These are phyloP conservation scores for Cladorrhinum samala DNA, from an alignment of 495 filamentous ascomycete species.

Conservation along the genomic window DNA sequence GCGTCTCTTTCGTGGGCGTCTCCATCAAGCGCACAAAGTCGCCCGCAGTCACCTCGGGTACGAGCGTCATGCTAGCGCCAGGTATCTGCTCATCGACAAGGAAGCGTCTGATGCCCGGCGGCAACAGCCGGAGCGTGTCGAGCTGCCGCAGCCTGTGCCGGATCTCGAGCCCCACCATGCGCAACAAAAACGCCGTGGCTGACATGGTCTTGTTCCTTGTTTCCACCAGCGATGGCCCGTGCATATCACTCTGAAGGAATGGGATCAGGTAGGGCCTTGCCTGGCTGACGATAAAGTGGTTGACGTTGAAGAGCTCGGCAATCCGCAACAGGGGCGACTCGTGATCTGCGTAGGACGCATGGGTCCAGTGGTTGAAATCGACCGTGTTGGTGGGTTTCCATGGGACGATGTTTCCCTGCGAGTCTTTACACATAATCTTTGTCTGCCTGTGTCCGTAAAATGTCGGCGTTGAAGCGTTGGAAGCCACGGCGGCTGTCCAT, in stretches of 20 bases:
- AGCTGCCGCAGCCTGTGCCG: conserved; percentile 78
- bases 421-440: conserved; percentile 75
- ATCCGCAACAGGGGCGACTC: conserved; percentile 79
- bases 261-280: conserved; percentile 77
- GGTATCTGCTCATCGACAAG: conserved; percentile 85
- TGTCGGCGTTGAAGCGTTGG: conserved; percentile 69
- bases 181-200: conserved; percentile 56
- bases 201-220: conserved; percentile 52
- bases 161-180: conserved; percentile 67
- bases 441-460: conserved; percentile 55
- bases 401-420: conserved; percentile 68
- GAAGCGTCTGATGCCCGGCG: conserved; percentile 62
- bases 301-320: conserved; percentile 89
- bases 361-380: conserved; percentile 63
- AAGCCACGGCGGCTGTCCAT: conserved; percentile 89
- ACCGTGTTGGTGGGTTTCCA: conserved; percentile 66
- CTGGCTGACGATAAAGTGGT: conserved; percentile 78
- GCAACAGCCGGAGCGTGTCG: conserved; percentile 68
- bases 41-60: conserved; percentile 64
- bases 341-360: conserved; percentile 62
- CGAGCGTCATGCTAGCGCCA: conserved; percentile 70
- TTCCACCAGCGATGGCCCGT: conserved; percentile 59
- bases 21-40: conserved; percentile 76
- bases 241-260: conserved; percentile 74
- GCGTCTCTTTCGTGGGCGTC: conserved; percentile 64